Evolutionary conservation across 176 grass and related monocot species (phyloP).

Genomic region (Poa pratensis): DNA sequence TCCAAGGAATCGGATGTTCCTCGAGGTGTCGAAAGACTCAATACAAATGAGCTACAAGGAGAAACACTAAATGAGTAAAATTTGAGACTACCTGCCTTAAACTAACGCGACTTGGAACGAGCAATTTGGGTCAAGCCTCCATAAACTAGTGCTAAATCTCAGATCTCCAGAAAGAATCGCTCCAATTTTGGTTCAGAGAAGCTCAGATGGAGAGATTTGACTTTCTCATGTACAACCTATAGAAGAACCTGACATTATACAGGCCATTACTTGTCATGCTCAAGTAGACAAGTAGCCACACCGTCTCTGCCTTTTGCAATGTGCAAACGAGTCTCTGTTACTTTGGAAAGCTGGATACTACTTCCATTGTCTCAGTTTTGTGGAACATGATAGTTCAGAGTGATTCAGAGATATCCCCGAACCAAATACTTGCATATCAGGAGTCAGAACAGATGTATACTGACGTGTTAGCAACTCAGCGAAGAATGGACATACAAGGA

Average conservation of each 20-base stretch:
- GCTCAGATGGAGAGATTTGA: background rate
- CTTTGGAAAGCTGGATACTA: too few relatives aligned
- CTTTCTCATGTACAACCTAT: background rate
- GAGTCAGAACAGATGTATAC: background rate
- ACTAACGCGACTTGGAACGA: background rate
- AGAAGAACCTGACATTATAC: background rate
- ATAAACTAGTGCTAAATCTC: constrained; percentile 1
- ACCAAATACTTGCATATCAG: background rate
- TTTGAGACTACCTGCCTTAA: background rate
- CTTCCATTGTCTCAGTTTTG: background rate
- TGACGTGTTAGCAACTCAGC: too few relatives aligned
- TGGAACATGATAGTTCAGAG: background rate
- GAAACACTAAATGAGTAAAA: background rate
- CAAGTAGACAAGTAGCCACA: too few relatives aligned
- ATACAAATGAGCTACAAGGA: background rate
- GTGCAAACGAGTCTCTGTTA: too few relatives aligned
- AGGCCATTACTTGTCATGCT: background rate
- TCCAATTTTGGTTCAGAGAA: background rate
- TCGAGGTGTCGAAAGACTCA: background rate
- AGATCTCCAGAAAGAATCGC: constrained; percentile 3
- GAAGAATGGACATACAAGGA: background rate
- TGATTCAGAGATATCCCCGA: background rate
- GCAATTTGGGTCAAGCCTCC: background rate
- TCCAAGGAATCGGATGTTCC: background rate
- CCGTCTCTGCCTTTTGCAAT: too few relatives aligned